Base-by-base conservation (phyloP, 495 filamentous ascomycete genomes). In the Neurospora sp. region DNA sequence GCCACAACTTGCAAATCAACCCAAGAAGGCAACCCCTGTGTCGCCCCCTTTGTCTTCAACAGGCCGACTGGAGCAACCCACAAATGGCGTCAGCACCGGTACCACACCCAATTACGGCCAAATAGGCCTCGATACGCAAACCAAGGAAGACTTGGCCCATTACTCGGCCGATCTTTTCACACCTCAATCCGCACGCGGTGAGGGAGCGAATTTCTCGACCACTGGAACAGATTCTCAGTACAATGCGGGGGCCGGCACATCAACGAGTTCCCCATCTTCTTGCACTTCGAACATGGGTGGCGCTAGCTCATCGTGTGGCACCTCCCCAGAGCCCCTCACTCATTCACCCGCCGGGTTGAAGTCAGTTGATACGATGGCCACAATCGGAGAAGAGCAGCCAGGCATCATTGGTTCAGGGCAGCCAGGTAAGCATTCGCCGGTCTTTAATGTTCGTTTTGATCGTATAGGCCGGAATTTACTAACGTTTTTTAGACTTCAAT, bases 271-370 rank as follows among this genome's bases (percentile, higher is more conserved):
- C 12, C 90, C 90, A 5, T 90, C 89, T 12, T 92, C 90, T 2
- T 90, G 88, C 35, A 87, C 84, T 40, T 85, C 85, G 12, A 85
- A 86, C 70, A 82, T 81, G 78, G 86, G 86, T 6, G 78, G 78
- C 12, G 42, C 86, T 6, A 89, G 81, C 75, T 97, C 94, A n/a
- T 99, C 96, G 6, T 94, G 89, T 77, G 94, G 93, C 9, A 88
- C 84, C 5, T 88, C 86, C n/a, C 85, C 85, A 4, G 86, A 88
- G 75, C 86, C 86, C 4, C 82, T 79, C 16, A 89, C 86, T 39
- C 84, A 88, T 73, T 89, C 87, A 9, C 87, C 86, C 0, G 78
- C 83, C 59, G 86, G 84, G 70, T 85, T 86, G 70, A 93, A 92
- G 79, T 81, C 88, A n/a, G 76, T 88, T 74, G 89, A 92, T 70